Evolutionary conservation across 2,329 filamentous ascomycete species (phyloP).

Genomic region (Hortaea werneckii): DNA sequence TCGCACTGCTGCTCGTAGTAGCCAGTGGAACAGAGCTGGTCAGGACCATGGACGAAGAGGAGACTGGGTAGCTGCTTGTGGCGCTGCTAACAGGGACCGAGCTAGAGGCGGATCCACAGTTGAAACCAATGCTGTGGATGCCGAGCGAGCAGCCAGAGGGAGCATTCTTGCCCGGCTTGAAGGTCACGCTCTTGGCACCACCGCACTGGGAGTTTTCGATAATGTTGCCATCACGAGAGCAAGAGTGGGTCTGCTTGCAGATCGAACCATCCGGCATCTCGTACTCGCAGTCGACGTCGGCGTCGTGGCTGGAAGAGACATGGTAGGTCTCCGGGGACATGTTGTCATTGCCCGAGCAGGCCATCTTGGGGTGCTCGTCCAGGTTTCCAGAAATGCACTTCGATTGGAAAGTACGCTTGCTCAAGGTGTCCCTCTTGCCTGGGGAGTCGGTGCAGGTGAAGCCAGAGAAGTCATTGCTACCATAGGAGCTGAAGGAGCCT

Average conservation of each 20-base stretch:
- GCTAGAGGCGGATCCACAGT: conserved; percentile 46
- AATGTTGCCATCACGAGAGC: conserved; percentile 56
- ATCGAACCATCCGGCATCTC: conserved; percentile 69
- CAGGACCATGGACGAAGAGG: conserved; percentile 3
- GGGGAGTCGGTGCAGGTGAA: conserved; percentile 55
- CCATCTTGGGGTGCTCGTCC: conserved; percentile 31
- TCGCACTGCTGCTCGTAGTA: conserved; percentile 1
- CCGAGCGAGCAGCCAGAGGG: conserved; percentile 55
- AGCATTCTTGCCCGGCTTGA: conserved; percentile 46
- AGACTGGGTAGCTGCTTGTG: conserved; percentile 1
- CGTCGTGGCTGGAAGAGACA: conserved; percentile 63
- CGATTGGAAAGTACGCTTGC: conserved; percentile 33
- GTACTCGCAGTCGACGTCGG: conserved; percentile 76
- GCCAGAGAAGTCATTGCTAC: conserved; percentile 63
- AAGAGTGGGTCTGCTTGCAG: conserved; percentile 69
- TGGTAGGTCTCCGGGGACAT: conserved; percentile 73
- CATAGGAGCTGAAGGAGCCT: conserved; percentile 56
- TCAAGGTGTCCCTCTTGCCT: conserved; percentile 46
- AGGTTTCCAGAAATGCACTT: conserved; percentile 37
- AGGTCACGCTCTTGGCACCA: conserved; percentile 72
- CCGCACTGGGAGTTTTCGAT: conserved; percentile 84
- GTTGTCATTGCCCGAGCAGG: conserved; percentile 39
- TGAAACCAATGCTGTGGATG: conserved; percentile 56
- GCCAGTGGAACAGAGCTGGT: not conserved
- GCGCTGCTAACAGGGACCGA: conserved; percentile 6